These are phyloP conservation scores for Plasmodium billcollinsi DNA, from an alignment of 169 alveolate genomes.

Conservation along the genomic window DNA sequence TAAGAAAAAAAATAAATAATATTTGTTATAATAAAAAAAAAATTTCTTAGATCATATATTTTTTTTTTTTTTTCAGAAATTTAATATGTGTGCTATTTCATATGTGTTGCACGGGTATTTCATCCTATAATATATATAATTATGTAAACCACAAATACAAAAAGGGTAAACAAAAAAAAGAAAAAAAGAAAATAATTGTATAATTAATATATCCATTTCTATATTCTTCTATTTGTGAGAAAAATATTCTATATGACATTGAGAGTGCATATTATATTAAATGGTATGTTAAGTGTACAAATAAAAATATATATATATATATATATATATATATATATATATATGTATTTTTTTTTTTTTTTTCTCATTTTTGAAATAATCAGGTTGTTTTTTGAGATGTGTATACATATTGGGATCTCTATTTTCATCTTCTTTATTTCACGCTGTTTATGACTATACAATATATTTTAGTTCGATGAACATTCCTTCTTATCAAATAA, in stretches of 20 bases:
- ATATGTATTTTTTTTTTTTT: no score
- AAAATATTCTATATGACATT: no score
- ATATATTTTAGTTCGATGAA: constrained; percentile 47
- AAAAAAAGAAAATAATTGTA: background rate
- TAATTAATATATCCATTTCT: background rate
- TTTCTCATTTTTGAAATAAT: background rate
- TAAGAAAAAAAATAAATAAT: background rate
- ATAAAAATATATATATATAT: constrained; percentile 6
- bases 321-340: background rate
- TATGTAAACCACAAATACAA: constrained; percentile 2
- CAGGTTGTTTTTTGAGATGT: background rate
- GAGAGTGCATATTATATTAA: no score
- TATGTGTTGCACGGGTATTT: constrained; percentile 68
- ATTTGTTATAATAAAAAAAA: background rate
- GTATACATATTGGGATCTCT: constrained; percentile 19
- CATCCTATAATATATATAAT: constrained; percentile 36
- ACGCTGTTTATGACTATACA: constrained; percentile 68
- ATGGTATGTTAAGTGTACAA: background rate
- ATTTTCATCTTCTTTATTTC: constrained; percentile 52
- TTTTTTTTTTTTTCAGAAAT: constrained; percentile 34
- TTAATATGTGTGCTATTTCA: constrained; percentile 60
- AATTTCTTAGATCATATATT: background rate
- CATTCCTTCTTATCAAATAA: constrained; percentile 32
- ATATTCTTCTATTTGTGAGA: no score
- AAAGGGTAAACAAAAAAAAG: constrained; percentile 12